phyloP scores from a whole-genome alignment of 129 eudicot genomes.

The Tanacetum coccineum region DNA sequence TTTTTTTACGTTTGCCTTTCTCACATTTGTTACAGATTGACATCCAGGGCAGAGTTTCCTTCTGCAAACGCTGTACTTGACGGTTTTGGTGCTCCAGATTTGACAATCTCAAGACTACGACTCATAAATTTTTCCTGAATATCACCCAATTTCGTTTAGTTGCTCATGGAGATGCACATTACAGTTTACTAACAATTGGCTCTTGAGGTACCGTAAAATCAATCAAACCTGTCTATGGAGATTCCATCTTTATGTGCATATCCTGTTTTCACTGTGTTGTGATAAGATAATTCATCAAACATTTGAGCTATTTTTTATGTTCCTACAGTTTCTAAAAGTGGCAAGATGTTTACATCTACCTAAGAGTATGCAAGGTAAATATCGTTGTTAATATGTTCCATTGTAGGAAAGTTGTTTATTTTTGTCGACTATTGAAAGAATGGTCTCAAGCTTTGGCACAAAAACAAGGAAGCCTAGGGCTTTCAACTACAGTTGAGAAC shows the following conservation, averaged over 20 bases:
- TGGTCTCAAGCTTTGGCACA: too few species aligned
- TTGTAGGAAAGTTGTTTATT: too few species aligned
- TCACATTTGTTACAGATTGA: conserved; percentile 38
- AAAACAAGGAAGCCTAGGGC: too few species aligned
- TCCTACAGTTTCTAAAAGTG: not conserved
- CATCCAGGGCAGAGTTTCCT: conserved; percentile 80
- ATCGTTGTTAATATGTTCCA: too few species aligned
- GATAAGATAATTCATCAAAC: conserved; percentile 1
- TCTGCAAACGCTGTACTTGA: conserved; percentile 68
- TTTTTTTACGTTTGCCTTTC: not conserved
- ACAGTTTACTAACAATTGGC: not conserved
- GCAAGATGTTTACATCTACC: not conserved
- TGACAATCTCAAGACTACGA: conserved; percentile 62
- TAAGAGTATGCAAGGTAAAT: not conserved
- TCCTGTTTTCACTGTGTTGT: not conserved
- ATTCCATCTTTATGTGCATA: conserved; percentile 17
- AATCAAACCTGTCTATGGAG: not conserved
- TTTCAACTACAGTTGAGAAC: too few species aligned
- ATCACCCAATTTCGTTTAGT: conserved; percentile 5
- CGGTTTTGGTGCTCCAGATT: conserved; percentile 80
- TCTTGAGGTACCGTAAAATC: not conserved
- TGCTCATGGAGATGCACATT: not conserved
- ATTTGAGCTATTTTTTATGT: not conserved
- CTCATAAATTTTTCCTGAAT: conserved; percentile 37
- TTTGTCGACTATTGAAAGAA: too few species aligned